A percentile compares a stretch with the other conserved stretches of the same genome.
Conservation (phyloP, 2,329 filamentous ascomycete species). For the Amesomyces nigricolor region DNA sequence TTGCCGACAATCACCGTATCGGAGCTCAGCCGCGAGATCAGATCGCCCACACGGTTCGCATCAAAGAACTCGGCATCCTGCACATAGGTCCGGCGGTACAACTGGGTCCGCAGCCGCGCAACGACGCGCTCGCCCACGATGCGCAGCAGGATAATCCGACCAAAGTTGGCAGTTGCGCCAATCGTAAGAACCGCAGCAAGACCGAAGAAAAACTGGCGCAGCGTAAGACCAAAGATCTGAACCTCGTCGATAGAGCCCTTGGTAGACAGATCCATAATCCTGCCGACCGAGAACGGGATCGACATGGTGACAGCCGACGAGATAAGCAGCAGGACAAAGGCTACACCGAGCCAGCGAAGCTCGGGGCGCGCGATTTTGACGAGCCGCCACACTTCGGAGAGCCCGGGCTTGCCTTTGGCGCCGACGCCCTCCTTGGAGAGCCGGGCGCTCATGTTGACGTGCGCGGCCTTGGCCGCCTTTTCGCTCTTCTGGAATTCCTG, state of each 20-base stretch:
- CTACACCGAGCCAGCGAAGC: conserved; percentile 66
- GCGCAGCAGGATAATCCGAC: conserved; percentile 83
- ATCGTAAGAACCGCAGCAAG: conserved; percentile 71
- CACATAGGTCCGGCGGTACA: conserved; percentile 89
- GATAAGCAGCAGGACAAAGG: conserved; percentile 79
- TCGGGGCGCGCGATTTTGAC: conserved; percentile 87
- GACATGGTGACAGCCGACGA: conserved; percentile 94
- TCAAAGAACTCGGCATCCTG: conserved; percentile 99
- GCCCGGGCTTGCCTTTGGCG: conserved; percentile 55
- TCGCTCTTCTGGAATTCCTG: conserved; percentile 58
- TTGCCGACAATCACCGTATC: conserved; percentile 98
- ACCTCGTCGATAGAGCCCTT: conserved; percentile 60
- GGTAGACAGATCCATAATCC: conserved; percentile 87
- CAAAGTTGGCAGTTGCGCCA: conserved; percentile 87
- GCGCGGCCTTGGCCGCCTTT: conserved; percentile 77
- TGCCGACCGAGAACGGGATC: conserved; percentile 92
- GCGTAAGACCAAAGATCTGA: conserved; percentile 74
- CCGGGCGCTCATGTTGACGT: conserved; percentile 83
- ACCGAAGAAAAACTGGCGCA: conserved; percentile 82
- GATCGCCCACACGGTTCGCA: conserved; percentile 89
- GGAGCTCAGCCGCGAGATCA: conserved; percentile 91
- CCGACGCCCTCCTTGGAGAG: conserved; percentile 71
- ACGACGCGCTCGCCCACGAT: conserved; percentile 96
- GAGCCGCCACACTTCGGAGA: conserved; percentile 75
- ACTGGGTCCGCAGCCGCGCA: conserved; percentile 76